A percentile compares a stretch with the other conserved stretches of the same genome.
Conservation (phyloP, 768 basidiomycete species). For the Serpula lacrymans region DNA sequence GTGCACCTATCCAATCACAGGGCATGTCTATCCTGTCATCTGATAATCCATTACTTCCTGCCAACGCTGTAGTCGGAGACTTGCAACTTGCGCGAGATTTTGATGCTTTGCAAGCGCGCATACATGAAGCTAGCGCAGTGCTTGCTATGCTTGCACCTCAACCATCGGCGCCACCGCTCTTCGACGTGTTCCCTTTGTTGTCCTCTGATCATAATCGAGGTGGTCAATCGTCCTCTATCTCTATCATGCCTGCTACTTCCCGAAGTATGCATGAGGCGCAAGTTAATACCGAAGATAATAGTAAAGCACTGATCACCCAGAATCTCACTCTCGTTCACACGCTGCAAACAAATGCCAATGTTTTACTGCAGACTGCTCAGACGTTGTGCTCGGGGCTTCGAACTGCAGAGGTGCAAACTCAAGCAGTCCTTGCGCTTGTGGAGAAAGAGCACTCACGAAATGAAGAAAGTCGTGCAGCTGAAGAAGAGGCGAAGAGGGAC, state of each 20-base stretch:
- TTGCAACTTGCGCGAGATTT: background rate
- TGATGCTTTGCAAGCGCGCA: too few relatives aligned
- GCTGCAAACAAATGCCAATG: conserved; percentile 6
- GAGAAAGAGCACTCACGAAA: conserved; percentile 28
- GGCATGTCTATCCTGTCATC: background rate
- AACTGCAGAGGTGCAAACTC: conserved; percentile 24
- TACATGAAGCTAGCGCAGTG: too few relatives aligned
- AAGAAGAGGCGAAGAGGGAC: conserved; percentile 13
- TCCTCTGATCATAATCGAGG: background rate
- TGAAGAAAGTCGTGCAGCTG: conserved; percentile 22
- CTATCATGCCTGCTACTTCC: background rate
- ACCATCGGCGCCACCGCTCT: background rate
- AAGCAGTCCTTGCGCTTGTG: conserved; percentile 21
- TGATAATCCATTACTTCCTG: background rate
- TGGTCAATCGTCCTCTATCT: background rate
- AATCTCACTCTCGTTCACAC: conserved; percentile 7
- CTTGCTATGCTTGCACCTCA: too few relatives aligned
- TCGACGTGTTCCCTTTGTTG: conserved; percentile 7
- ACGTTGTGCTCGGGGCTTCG: conserved; percentile 11
- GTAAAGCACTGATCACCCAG: conserved; percentile 1
- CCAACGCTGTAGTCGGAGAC: background rate
- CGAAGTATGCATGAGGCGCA: too few relatives aligned
- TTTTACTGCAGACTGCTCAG: conserved; percentile 12
- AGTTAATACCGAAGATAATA: background rate
- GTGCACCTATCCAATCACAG: conserved; percentile 10